A percentile compares a stretch with the other conserved stretches of the same genome.
Evolutionary conservation across 352 stramenopile genomes (phyloP).

Genomic region (Phytophthora agathidicida): DNA sequence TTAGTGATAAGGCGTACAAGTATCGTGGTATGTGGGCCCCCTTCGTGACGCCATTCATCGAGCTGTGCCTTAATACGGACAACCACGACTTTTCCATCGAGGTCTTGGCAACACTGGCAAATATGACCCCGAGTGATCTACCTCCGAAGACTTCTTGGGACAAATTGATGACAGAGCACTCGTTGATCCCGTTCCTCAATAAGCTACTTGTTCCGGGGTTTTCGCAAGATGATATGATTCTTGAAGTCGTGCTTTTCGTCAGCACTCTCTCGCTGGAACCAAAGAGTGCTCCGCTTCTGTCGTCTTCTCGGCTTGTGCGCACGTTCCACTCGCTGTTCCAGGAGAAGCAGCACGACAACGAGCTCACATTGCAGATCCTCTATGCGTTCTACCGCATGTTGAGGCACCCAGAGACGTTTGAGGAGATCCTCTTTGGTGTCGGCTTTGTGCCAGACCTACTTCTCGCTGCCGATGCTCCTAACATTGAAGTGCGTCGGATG

Average conservation of each 20-base stretch:
- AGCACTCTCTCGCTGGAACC: slow-evolving; percentile 80
- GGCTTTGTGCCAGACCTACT: slow-evolving; percentile 81
- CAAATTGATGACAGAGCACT: slow-evolving; percentile 87
- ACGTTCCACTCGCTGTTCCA: slow-evolving; percentile 85
- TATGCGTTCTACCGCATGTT: slow-evolving; percentile 85
- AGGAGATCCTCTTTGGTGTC: slow-evolving; percentile 78
- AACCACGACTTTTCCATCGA: slow-evolving; percentile 95
- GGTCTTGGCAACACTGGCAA: slow-evolving; percentile 91
- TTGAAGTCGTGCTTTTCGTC: slow-evolving; percentile 91
- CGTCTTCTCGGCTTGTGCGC: slow-evolving; percentile 71
- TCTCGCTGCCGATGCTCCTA: slow-evolving; percentile 72
- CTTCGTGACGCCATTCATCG: slow-evolving; percentile 89
- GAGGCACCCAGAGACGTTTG: slow-evolving; percentile 75
- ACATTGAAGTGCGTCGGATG: slow-evolving; percentile 87
- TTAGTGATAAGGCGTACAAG: slow-evolving; percentile 90
- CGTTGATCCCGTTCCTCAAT: slow-evolving; percentile 87
- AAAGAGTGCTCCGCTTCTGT: slow-evolving; percentile 82
- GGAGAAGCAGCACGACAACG: slow-evolving; percentile 88
- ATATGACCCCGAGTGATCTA: slow-evolving; percentile 93
- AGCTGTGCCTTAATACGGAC: slow-evolving; percentile 85
- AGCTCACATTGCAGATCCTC: slow-evolving; percentile 83
- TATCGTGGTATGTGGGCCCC: slow-evolving; percentile 93
- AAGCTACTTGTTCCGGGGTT: slow-evolving; percentile 94
- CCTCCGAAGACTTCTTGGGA: slow-evolving; percentile 90
- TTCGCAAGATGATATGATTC: slow-evolving; percentile 91